Base-by-base conservation (phyloP, 495 filamentous ascomycete genomes). In the Xylaria intraflava region DNA sequence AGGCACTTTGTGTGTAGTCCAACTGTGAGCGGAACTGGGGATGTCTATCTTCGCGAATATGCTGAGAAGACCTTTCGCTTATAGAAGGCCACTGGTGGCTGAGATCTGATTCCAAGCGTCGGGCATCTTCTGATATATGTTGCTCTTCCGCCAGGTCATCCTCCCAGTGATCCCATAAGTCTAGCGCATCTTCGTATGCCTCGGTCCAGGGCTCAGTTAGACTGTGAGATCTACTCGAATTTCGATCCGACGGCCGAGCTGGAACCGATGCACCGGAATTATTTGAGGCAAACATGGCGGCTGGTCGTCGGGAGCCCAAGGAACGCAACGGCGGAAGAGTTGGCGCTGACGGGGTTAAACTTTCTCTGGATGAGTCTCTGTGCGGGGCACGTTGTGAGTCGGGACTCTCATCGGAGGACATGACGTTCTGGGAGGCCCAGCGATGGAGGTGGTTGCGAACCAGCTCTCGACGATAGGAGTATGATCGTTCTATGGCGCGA, bases 1-100 rank as follows among this genome's bases (percentile, higher is more conserved):
- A 72, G 46, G 46, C 14, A 64, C 20, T 44, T 27, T 59, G 60
- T 9, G 60, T 59, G 16, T 63, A 72, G 51, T 83, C 78, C 7
- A 78, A 53, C 19, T 79, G 60, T n/a, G 74, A 67, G 29, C 72
- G 65, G 16, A 78, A 52, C 35, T 68, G 70, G 5, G 73, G 70
- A 63, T 72, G 73, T 20, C 67, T 68, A 31, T 68, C 67, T 39
- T 75, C 70, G 19, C 76, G 62, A 31, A 65, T 59, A 39, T 66
- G 65, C 27, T 65, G 33, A 17, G 31, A 38, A 17, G 42, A n/a
- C 2, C 9, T 60, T 6, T 64, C 65, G 39, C 72, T 59, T 33
- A 64, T n/a, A 30, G 55, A 36, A 36, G 53, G 55, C 6, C 46
- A 45, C 20, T 49, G 53, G 19, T n/a, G 29, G 29, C 45, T 42